These are phyloP conservation scores for Euphorbia tirucalli DNA, from an alignment of 345 rosid species.

Conservation along the genomic window DNA sequence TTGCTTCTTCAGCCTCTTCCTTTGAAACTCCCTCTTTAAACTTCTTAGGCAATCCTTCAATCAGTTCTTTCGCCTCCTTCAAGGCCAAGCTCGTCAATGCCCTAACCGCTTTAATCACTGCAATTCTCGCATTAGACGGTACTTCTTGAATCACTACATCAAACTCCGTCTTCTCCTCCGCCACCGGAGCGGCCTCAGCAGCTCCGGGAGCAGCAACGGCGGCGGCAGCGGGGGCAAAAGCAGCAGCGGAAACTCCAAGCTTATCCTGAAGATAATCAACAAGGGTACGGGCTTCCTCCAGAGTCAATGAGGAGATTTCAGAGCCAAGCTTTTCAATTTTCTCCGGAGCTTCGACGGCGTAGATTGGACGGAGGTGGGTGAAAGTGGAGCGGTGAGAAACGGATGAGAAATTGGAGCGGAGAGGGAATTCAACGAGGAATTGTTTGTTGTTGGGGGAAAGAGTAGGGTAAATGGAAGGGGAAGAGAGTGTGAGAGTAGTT, in stretches of 20 bases:
- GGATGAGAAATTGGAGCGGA: conserved; percentile 27
- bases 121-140: conserved; percentile 63
- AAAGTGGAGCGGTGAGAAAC: conserved; percentile 25
- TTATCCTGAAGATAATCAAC: conserved; percentile 83
- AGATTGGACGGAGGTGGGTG: conserved; percentile 47
- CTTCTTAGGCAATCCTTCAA: conserved; percentile 88
- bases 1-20: conserved; percentile 88
- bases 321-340: conserved; percentile 65
- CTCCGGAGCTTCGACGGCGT: conserved; percentile 69
- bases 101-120: conserved; percentile 83
- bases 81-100: conserved; percentile 69
- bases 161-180: conserved; percentile 78
- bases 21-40: conserved; percentile 67
- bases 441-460: conserved; percentile 23
- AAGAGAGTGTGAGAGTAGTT: conserved; percentile 30
- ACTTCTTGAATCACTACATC: conserved; percentile 80
- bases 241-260: conserved; percentile 78
- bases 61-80: conserved; percentile 85
- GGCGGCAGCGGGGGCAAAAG: conserved; percentile 55
- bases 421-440: conserved; percentile 39
- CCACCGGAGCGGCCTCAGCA: conserved; percentile 36
- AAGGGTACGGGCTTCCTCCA: conserved; percentile 68
- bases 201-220: conserved; percentile 40
- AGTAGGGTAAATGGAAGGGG: conserved; percentile 30
- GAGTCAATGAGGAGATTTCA: conserved; percentile 62